These are phyloP conservation scores for Arthrobotrys conoides DNA, from an alignment of 2,329 filamentous ascomycete genomes.

Conservation along the genomic window DNA sequence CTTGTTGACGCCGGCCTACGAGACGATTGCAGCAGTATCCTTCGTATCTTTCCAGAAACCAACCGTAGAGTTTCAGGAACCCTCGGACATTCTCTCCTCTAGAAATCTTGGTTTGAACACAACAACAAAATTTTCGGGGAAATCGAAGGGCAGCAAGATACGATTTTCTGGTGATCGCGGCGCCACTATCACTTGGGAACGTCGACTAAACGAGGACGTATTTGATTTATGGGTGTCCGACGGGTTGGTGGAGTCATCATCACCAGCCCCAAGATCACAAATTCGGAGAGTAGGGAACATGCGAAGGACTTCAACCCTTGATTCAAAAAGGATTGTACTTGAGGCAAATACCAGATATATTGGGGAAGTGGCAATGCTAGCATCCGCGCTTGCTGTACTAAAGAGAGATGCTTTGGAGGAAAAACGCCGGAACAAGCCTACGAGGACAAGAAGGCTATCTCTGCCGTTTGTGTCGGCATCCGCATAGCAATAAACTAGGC, in stretches of 20 bases:
- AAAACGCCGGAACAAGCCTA: constrained; percentile 40
- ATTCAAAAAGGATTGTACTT: constrained; percentile 49
- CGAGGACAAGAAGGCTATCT: neutral
- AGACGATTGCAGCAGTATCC: constrained; percentile 54
- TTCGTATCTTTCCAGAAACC: constrained; percentile 53
- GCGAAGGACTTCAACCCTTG: constrained; percentile 42
- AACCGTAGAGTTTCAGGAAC: constrained; percentile 37
- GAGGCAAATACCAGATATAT: constrained; percentile 53
- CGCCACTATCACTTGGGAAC: constrained; percentile 39
- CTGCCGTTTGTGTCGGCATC: constrained; percentile 13
- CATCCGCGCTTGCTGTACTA: constrained; percentile 46
- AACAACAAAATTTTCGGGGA: constrained; percentile 33
- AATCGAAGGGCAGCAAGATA: constrained; percentile 39
- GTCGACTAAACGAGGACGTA: constrained; percentile 40
- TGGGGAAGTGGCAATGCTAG: constrained; percentile 49
- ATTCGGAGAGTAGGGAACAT: constrained; percentile 50
- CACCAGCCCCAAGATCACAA: constrained; percentile 29
- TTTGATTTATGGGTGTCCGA: constrained; percentile 57
- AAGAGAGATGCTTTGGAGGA: constrained; percentile 57
- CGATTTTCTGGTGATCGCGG: constrained; percentile 43
- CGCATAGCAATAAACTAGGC: neutral
- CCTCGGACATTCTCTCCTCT: constrained; percentile 13
- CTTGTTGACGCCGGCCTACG: constrained; percentile 40
- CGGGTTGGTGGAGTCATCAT: constrained; percentile 14
- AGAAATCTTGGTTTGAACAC: constrained; percentile 9